phyloP scores from a whole-genome alignment of 129 eudicot genomes.

The Cynara cardunculus region DNA sequence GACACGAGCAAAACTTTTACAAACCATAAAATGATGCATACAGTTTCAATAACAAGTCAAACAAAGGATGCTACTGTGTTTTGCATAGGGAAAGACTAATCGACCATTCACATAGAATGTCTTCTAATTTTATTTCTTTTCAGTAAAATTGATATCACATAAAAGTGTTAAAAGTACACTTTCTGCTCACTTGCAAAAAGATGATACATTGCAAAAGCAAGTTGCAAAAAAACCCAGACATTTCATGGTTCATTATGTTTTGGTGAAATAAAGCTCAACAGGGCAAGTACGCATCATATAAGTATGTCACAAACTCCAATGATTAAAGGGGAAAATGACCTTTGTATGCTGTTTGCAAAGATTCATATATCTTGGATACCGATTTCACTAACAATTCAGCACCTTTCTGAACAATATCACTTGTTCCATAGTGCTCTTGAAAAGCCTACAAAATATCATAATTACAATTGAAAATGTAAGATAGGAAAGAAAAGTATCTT shows the following conservation, averaged over 20 bases:
- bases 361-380: conserved; percentile 62
- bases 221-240: not conserved
- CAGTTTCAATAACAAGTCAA: not conserved
- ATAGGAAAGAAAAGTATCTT: conserved; percentile 11
- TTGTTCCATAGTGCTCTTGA: conserved; percentile 67
- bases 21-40: not conserved
- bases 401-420: conserved; percentile 57
- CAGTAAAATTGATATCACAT: not conserved
- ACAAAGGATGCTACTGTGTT: not conserved
- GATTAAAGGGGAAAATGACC: conserved; percentile 33
- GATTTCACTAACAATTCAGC: conserved; percentile 48
- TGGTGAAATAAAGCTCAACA: not conserved
- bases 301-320: not conserved
- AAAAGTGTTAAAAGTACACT: not conserved
- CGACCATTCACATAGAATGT: no score
- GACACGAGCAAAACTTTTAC: not conserved
- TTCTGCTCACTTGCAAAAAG: not conserved
- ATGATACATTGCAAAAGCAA: no score
- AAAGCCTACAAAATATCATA: conserved; percentile 46
- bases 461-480: not conserved
- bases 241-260: not conserved
- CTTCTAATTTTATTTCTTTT: no score
- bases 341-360: conserved; percentile 52
- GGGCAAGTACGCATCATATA: not conserved
- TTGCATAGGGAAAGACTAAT: not conserved